phyloP scores from a whole-genome alignment of 1,139 yeast species.

The Hemisphaericaspora xylofermentans region DNA sequence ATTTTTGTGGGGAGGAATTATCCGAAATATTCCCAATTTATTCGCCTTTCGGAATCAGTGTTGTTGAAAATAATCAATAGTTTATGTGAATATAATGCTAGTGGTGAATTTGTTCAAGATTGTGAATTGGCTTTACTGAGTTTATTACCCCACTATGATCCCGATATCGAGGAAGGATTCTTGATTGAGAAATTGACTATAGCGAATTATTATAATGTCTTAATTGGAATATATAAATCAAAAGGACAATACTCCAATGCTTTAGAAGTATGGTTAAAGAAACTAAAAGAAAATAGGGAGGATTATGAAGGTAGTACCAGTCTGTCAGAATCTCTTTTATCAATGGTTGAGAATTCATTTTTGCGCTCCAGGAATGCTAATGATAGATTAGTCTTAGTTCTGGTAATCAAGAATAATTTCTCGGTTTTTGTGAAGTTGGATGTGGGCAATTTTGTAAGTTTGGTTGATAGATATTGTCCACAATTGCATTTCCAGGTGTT shows the following conservation, averaged over 20 bases:
- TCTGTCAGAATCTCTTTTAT: slow-evolving; percentile 17
- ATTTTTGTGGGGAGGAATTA: slow-evolving; percentile 74
- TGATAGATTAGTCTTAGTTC: slow-evolving; percentile 35
- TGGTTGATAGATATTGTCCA: slow-evolving; percentile 39
- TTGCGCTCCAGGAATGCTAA: slow-evolving; percentile 24
- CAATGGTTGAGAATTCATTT: slow-evolving; percentile 43
- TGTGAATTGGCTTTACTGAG: slow-evolving; percentile 74
- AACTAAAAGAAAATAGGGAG: slow-evolving; percentile 9
- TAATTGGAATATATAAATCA: slow-evolving; percentile 55
- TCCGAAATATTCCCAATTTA: slow-evolving; percentile 77
- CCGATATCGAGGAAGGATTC: slow-evolving; percentile 42
- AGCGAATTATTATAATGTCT: slow-evolving; percentile 55
- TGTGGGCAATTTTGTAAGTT: slow-evolving; percentile 33
- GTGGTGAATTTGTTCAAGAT: slow-evolving; percentile 41
- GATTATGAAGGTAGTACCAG: slow-evolving; percentile 10
- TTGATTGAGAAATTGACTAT: slow-evolving; percentile 53
- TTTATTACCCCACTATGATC: slow-evolving; percentile 60
- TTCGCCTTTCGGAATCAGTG: slow-evolving; percentile 62
- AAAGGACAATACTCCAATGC: slow-evolving; percentile 55
- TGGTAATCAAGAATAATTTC: slow-evolving; percentile 39
- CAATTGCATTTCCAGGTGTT: slow-evolving; percentile 38
- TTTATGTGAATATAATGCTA: slow-evolving; percentile 41
- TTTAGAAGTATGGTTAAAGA: slow-evolving; percentile 34
- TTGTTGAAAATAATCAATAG: slow-evolving; percentile 48
- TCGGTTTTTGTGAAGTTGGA: slow-evolving; percentile 33